Conservation (phyloP, 2,329 filamentous ascomycete species). For the Phyllosticta citribraziliensis region DNA sequence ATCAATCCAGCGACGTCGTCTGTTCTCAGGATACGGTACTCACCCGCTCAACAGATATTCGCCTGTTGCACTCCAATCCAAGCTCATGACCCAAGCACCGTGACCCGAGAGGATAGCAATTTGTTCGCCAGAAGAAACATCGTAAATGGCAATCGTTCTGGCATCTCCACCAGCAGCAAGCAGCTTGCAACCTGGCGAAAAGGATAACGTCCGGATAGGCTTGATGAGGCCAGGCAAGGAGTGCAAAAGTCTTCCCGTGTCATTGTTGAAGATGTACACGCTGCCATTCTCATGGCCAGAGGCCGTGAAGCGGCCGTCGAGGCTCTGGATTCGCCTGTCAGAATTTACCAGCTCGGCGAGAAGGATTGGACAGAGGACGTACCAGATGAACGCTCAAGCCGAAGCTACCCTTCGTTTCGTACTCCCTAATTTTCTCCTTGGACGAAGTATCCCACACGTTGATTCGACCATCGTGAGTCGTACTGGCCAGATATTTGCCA, state of each 20-base stretch:
- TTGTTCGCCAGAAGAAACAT: conserved; percentile 85
- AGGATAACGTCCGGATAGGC: conserved; percentile 74
- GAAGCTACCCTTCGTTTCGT: conserved; percentile 89
- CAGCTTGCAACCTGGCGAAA: conserved; percentile 75
- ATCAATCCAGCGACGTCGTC: too few relatives aligned
- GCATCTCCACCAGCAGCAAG: conserved; percentile 87
- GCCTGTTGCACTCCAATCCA: conserved; percentile 90
- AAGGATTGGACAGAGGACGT: conserved; percentile 14
- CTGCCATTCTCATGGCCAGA: conserved; percentile 88
- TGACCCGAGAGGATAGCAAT: conserved; percentile 75
- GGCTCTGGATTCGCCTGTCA: conserved; percentile 34
- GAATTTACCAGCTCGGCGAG: not conserved
- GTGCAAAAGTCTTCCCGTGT: conserved; percentile 73
- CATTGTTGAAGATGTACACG: conserved; percentile 92
- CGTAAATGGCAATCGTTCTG: conserved; percentile 80
- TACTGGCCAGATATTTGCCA: conserved; percentile 75
- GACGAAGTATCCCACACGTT: conserved; percentile 68
- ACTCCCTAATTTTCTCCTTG: conserved; percentile 61
- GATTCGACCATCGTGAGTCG: conserved; percentile 77
- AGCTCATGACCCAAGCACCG: conserved; percentile 75
- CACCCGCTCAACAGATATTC: conserved; percentile 80
- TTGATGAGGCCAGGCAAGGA: conserved; percentile 70
- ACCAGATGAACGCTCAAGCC: conserved; percentile 78
- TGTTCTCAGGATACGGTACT: conserved; percentile 14
- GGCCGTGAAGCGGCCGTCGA: conserved; percentile 75